phyloP scores from a whole-genome alignment of 2,329 filamentous ascomycete genomes.

The Colletotrichum lini region DNA sequence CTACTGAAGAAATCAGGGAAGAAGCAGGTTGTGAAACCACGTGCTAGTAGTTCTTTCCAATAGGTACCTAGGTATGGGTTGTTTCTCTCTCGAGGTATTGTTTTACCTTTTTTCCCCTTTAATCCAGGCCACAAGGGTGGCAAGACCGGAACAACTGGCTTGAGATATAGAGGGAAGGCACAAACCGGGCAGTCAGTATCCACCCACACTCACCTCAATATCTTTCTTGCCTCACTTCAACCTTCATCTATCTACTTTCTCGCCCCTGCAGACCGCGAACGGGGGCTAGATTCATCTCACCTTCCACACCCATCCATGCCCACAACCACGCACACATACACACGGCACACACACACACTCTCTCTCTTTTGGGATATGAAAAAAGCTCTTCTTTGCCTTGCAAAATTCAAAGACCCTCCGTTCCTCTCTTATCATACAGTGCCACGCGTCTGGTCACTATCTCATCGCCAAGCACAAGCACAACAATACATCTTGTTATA shows the following conservation, averaged over 20 bases:
- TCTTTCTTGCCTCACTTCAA: not conserved
- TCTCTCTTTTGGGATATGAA: not conserved
- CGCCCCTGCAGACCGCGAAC: constrained; percentile 5
- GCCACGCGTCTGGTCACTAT: not conserved
- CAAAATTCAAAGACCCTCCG: constrained; percentile 7
- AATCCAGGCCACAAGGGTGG: not conserved
- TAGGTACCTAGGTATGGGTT: not conserved
- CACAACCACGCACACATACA: no score
- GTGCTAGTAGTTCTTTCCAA: constrained; percentile 11
- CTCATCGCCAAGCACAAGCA: not conserved
- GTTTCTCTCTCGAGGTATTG: not conserved
- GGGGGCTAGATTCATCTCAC: not conserved
- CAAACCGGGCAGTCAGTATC: not conserved
- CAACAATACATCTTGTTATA: constrained; percentile 22
- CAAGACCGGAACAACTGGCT: not conserved
- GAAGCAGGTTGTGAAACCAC: constrained; percentile 8
- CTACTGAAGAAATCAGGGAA: constrained; percentile 6
- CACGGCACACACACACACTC: no score
- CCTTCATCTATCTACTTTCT: not conserved
- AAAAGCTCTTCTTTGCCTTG: not conserved
- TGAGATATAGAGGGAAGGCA: not conserved
- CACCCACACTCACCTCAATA: not conserved
- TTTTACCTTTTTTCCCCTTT: not conserved
- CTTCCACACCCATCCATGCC: not conserved
- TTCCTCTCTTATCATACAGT: not conserved